Base-by-base conservation (phyloP, 1,284 basidiomycete genomes). In the Trametes hirsuta region DNA sequence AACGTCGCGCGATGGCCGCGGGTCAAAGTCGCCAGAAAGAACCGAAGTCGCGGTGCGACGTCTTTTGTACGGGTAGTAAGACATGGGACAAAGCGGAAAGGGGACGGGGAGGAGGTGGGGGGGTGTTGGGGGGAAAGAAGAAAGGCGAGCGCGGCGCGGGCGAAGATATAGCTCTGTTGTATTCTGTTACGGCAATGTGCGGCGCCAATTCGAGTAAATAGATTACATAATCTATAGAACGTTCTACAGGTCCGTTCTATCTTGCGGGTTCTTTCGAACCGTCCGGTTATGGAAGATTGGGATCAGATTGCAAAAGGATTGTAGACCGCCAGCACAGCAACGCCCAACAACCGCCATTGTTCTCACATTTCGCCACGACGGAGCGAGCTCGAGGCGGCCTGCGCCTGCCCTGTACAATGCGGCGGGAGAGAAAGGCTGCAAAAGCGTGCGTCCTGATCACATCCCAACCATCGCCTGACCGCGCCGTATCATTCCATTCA, bases 1-100 rank as follows among this genome's bases (percentile, higher is more conserved):
- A 61, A 88, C 88, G 75, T 91, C 90, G 71, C 90, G 82, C 34
- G 79, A 68, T 0, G 87, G 85, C 37, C 80, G 81, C 4, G 79
- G 72, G 77, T 92, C 90, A 73, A 89, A 90, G 68, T 80, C 76
- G 67, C 90, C 90, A 0, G 88, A 84, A 73, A 91, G 82, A 44
- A 92, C 86, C 14, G 84, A 71, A 10, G 90, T 92, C 51, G 90
- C 90, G 53, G 82, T 87, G 60, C 90, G 86, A 21, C 90, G 83
- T 25, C 69, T 66, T 62, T 71, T 74, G 58, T 64, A 60, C 57
- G 58, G 61, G 63, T 62, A 65, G 53, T 35, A 47, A 45, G 66
- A 63, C 66, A 66, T 66, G 64, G 61, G 47, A 63, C 53, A 58
- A 39, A 50, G 46, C 51, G 59, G 59, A 55, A 30, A 61, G 58